Conservation (phyloP, 352 stramenopile species). For the Phytopythium ostracodes region DNA sequence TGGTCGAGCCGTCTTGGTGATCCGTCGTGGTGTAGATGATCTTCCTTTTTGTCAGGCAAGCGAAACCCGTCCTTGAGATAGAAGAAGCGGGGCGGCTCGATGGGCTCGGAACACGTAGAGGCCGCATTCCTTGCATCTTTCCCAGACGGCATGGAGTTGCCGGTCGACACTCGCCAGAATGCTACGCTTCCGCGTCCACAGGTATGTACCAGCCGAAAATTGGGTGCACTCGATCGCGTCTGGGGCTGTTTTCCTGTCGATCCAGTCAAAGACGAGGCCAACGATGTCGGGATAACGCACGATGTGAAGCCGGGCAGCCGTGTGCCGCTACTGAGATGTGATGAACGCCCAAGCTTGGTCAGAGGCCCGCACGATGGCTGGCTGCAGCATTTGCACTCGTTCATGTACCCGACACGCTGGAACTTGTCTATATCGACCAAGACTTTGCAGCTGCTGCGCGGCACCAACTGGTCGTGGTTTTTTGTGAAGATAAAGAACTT, state of each 20-base stretch:
- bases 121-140: background rate
- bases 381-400: conserved; percentile 53
- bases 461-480: conserved; percentile 74
- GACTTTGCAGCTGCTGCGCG: conserved; percentile 63
- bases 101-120: background rate
- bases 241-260: background rate
- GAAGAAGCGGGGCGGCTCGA: conserved; percentile 16
- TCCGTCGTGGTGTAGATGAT: background rate
- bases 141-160: conserved; percentile 7
- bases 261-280: background rate
- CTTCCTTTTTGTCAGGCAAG: conserved; percentile 8
- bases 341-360: background rate
- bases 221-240: background rate
- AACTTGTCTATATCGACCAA: conserved; percentile 47
- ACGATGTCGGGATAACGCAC: conserved; percentile 21
- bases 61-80: conserved; percentile 30
- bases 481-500: conserved; percentile 86
- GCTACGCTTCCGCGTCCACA: conserved; percentile 49
- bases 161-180: conserved; percentile 41
- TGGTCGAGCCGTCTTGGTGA: background rate
- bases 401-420: conserved; percentile 46
- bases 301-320: conserved; percentile 41
- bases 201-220: conserved; percentile 47
- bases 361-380: background rate
- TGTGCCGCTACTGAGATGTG: background rate